Conservation (phyloP, 2,329 filamentous ascomycete genomes). For the Aureobasidium sp. region DNA sequence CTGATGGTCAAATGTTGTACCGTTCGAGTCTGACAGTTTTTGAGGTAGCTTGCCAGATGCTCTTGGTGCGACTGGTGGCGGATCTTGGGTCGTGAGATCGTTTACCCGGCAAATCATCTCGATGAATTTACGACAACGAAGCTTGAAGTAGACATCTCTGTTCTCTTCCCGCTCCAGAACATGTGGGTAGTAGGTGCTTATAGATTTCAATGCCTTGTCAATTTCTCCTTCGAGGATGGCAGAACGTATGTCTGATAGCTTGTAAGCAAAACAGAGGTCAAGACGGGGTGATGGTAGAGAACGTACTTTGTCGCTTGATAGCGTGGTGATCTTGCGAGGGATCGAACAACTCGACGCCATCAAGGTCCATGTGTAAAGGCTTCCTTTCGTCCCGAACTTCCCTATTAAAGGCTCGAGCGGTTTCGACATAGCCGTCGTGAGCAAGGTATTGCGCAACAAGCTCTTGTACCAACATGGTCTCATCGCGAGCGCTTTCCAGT, state of each 20-base stretch:
- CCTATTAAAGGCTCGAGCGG: slow-evolving; percentile 75
- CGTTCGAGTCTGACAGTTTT: slow-evolving; percentile 8
- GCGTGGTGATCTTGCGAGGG: slow-evolving; percentile 79
- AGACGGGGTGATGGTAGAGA: neutral
- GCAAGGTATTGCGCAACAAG: slow-evolving; percentile 82
- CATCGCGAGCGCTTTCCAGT: slow-evolving; percentile 56
- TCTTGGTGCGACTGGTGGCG: slow-evolving; percentile 23
- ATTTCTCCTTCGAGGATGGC: slow-evolving; percentile 89
- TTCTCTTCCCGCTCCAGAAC: slow-evolving; percentile 62
- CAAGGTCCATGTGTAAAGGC: slow-evolving; percentile 41
- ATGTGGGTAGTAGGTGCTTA: slow-evolving; percentile 65
- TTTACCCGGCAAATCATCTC: slow-evolving; percentile 79
- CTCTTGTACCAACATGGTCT: slow-evolving; percentile 71
- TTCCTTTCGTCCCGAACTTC: slow-evolving; percentile 68
- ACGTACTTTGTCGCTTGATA: slow-evolving; percentile 72
- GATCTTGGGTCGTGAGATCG: slow-evolving; percentile 45
- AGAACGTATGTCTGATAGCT: slow-evolving; percentile 61
- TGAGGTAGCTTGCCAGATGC: slow-evolving; percentile 22
- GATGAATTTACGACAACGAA: slow-evolving; percentile 85
- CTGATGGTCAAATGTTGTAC: slow-evolving; percentile 37
- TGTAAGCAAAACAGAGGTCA: neutral
- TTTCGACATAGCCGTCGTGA: slow-evolving; percentile 93
- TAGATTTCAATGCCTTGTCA: slow-evolving; percentile 78
- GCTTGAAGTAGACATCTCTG: slow-evolving; percentile 74
- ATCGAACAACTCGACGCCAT: slow-evolving; percentile 49